Evolutionary conservation across 192 early-diverging fungal species (phyloP), one percentile per base, ranked within the genome.

Genomic region (Backusella macrospora): DNA sequence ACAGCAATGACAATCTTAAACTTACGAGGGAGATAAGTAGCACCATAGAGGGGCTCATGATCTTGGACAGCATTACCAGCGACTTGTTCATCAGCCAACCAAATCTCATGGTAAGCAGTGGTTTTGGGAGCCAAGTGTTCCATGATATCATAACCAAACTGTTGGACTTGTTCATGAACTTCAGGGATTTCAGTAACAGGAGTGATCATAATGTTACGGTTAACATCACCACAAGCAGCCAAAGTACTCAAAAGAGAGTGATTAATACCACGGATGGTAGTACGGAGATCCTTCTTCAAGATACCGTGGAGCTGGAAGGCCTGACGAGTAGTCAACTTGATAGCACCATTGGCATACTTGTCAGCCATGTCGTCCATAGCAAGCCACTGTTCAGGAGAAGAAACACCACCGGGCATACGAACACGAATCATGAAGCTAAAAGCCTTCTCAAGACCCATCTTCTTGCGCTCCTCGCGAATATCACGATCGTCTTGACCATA

Each of bases 401-500:
- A 85, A 6, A 95, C 89, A 77, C 96, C 96, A 73, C 92, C 96
- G 0, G 96, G 96, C 63, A 97, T 88, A 73, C 96, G 93, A 45
- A 95, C 93, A 81, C 96, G 95, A 74, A 98, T 92, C 96, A 98
- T 98, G 85, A 98, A 98, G 39, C 91, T 93, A 81, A 84, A 98
- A 13, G 96, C 96, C 79, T 92, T 92, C 86, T 98, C 96, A 15
- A 94, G 79, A 71, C 95, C 94, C 74, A 92, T 91, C 74, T 91
- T 87, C 77, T 91, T 85, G 39, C 96, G 89, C 71, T 90, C 90
- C 23, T 93, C 92, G 55, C 96, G 90, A 65, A 97, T 78, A 83
- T 98, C 96, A 76, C 96, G 93, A 83, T 98, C 96, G 80, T 98
- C 96, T 80, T 98, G 96, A 84, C 91, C 90, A 86, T 98, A 98